These are phyloP conservation scores for Cryptococcus floricola DNA, from an alignment of 1,284 basidiomycete genomes.

Conservation along the genomic window DNA sequence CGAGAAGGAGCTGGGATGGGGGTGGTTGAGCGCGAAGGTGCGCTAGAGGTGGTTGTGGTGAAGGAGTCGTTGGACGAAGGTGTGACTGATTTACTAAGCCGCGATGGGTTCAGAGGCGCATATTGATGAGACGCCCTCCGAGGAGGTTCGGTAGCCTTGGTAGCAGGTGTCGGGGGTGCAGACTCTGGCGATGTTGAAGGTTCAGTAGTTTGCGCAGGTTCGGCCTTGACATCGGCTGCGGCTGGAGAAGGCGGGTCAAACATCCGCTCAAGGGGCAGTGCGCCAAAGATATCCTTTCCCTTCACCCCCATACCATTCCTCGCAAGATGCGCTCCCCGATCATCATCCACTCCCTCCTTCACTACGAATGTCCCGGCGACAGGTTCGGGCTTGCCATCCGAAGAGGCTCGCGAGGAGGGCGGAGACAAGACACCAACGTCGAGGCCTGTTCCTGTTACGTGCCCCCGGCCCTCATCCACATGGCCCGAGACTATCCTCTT, in stretches of 20 bases:
- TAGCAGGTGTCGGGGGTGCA: slow-evolving; percentile 20
- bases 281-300: slow-evolving; percentile 75
- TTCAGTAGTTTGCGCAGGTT: slow-evolving; percentile 15
- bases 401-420: slow-evolving; percentile 22
- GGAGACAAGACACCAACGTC: slow-evolving; percentile 15
- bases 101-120: slow-evolving; percentile 42
- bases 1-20: slow-evolving; percentile 1
- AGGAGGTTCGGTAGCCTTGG: slow-evolving; percentile 17
- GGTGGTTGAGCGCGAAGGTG: slow-evolving; percentile 2
- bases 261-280: slow-evolving; percentile 77
- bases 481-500: slow-evolving; percentile 18
- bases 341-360: slow-evolving; percentile 66
- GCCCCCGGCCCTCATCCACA: slow-evolving; percentile 17
- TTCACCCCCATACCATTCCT: slow-evolving; percentile 33
- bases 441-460: slow-evolving; percentile 5
- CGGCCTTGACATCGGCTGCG: slow-evolving; percentile 12
- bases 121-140: slow-evolving; percentile 41
- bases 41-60: slow-evolving; percentile 10
- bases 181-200: slow-evolving; percentile 1
- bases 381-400: slow-evolving; percentile 34
- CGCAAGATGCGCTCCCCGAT: slow-evolving; percentile 40
- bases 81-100: slow-evolving; percentile 47
- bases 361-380: slow-evolving; percentile 73
- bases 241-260: slow-evolving; percentile 79
- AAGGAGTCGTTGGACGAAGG: slow-evolving; percentile 28